These are phyloP conservation scores for Fusarium sp. DNA, from an alignment of 2,329 filamentous ascomycete species.

Conservation along the genomic window DNA sequence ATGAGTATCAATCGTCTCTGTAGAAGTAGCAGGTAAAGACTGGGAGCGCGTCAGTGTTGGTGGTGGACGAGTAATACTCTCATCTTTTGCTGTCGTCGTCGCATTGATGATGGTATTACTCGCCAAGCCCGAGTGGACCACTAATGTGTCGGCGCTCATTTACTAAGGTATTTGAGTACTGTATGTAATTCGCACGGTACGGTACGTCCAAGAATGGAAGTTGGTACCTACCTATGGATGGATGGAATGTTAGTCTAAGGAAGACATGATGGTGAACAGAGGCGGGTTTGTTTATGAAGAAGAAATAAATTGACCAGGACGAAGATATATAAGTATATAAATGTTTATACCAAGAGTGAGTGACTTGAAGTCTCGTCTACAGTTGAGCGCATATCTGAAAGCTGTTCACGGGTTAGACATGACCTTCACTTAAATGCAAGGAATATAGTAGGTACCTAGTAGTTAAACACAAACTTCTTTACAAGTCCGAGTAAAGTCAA, in stretches of 20 bases:
- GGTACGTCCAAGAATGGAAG: background rate
- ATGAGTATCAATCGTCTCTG: background rate
- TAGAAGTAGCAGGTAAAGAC: background rate
- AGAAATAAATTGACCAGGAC: background rate
- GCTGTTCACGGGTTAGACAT: background rate
- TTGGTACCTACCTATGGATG: background rate
- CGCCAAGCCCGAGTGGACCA: slow-evolving; percentile 16
- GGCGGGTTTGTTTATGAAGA: background rate
- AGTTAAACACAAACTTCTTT: background rate
- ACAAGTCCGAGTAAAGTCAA: background rate
- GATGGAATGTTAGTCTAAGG: background rate
- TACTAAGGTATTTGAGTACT: background rate
- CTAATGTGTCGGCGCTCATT: background rate
- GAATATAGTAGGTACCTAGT: background rate
- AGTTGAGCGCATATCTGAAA: background rate
- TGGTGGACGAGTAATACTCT: slow-evolving; percentile 19
- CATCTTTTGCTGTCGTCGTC: slow-evolving; percentile 18
- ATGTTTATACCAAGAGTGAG: background rate
- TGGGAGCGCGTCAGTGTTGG: background rate
- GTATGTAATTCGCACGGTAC: slow-evolving; percentile 4
- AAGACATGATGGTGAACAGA: background rate
- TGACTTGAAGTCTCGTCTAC: background rate
- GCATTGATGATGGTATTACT: slow-evolving; percentile 4
- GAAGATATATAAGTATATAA: background rate
- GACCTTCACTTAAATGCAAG: background rate